Evolutionary conservation across 441 rosid genomes (phyloP).

Genomic region (Pelargonium australe): DNA sequence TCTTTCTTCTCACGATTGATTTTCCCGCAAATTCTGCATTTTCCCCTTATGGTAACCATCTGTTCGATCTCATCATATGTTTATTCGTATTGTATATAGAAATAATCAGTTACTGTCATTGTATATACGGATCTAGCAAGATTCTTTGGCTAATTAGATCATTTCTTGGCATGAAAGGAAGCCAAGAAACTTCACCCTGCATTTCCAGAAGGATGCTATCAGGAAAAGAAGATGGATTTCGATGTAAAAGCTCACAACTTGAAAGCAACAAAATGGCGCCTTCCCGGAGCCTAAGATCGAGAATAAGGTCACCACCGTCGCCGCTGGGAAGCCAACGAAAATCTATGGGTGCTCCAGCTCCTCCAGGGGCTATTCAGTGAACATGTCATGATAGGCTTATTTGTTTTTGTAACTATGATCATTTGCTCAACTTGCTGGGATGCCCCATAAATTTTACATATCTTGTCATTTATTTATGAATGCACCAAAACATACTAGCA

Average conservation of each 20-base stretch:
- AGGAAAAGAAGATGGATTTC: not conserved
- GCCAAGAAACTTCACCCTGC: not conserved
- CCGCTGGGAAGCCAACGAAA: not conserved
- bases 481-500: too few relatives aligned
- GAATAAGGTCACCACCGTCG: not conserved
- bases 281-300: not conserved
- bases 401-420: constrained; percentile 1
- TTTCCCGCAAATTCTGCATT: not conserved
- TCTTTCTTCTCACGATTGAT: not conserved
- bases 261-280: not conserved
- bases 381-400: not conserved
- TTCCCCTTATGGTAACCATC: not conserved
- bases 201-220: not conserved
- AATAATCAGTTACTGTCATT: too few relatives aligned
- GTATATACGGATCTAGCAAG: not conserved
- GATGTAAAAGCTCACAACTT: not conserved
- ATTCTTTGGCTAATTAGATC: not conserved
- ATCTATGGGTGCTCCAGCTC: too few relatives aligned
- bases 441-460: not conserved
- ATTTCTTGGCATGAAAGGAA: not conserved
- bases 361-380: too few relatives aligned
- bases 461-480: not conserved
- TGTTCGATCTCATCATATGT: not conserved
- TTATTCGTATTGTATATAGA: too few relatives aligned
- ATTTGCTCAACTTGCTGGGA: not conserved